These are phyloP conservation scores for Bothriochloa decipiens DNA, from an alignment of 176 grass and related monocot genomes.

Conservation along the genomic window DNA sequence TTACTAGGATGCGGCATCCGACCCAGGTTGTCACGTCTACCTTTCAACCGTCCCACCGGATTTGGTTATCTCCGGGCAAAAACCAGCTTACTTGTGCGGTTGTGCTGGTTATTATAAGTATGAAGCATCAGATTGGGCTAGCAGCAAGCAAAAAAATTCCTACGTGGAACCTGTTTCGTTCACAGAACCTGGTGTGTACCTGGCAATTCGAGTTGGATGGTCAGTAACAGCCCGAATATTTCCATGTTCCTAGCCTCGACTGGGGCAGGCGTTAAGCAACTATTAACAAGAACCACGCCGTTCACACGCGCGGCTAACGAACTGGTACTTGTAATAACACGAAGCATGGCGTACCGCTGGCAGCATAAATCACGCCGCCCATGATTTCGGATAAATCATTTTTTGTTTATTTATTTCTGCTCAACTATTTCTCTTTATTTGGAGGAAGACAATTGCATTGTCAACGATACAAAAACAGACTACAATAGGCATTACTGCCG, in stretches of 20 bases:
- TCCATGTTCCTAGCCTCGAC: neutral
- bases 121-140: neutral
- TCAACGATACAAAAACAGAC: neutral
- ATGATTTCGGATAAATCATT: neutral
- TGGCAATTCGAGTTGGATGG: neutral
- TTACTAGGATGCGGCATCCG: neutral
- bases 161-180: neutral
- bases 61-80: neutral
- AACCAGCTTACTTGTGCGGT: neutral
- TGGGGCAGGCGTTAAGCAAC: neutral
- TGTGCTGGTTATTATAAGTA: neutral
- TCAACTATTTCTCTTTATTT: conserved; percentile 40
- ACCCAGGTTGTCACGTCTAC: neutral
- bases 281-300: neutral
- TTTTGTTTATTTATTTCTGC: neutral
- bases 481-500: neutral
- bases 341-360: neutral
- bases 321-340: no score
- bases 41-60: neutral
- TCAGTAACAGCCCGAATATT: neutral
- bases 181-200: neutral
- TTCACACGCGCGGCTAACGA: neutral
- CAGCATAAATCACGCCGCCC: conserved; percentile 8
- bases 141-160: neutral
- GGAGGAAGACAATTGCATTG: neutral